phyloP scores from a whole-genome alignment of 805 yeast species.

The Barnettozyma siamensis region DNA sequence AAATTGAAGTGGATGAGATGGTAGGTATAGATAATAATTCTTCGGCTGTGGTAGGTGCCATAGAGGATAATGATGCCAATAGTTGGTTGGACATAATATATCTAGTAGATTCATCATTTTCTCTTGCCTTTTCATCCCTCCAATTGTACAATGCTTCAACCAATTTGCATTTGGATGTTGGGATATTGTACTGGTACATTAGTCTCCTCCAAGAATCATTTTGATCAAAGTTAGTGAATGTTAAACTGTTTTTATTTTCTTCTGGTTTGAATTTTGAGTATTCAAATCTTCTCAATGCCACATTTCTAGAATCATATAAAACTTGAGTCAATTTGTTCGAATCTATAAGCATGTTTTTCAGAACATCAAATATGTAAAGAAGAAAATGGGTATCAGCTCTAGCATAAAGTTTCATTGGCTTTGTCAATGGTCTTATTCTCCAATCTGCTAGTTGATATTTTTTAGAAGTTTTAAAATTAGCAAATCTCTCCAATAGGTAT shows the following conservation, averaged over 20 bases:
- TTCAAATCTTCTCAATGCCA: constrained; percentile 78
- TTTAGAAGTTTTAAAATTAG: constrained; percentile 82
- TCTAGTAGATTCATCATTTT: constrained; percentile 77
- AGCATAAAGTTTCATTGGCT: constrained; percentile 78
- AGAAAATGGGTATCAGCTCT: constrained; percentile 93
- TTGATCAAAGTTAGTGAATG: constrained; percentile 46
- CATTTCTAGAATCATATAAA: constrained; percentile 67
- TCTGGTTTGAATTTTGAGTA: constrained; percentile 58
- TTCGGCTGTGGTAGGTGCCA: constrained; percentile 52
- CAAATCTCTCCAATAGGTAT: constrained; percentile 71
- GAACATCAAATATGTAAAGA: constrained; percentile 68
- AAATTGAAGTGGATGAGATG: constrained; percentile 27
- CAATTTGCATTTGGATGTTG: constrained; percentile 45
- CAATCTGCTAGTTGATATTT: constrained; percentile 96
- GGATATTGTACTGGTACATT: constrained; percentile 60
- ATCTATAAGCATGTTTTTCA: constrained; percentile 57
- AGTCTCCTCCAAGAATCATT: constrained; percentile 63
- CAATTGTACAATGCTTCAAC: constrained; percentile 64
- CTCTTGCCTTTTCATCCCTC: constrained; percentile 77
- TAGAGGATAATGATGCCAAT: constrained; percentile 52
- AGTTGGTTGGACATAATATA: constrained; percentile 80
- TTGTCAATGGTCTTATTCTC: constrained; percentile 81
- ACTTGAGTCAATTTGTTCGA: constrained; percentile 52
- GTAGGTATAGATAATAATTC: constrained; percentile 46
- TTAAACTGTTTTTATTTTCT: constrained; percentile 23